phyloP scores from a whole-genome alignment of 768 basidiomycete species.

The Mycena polygramma region DNA sequence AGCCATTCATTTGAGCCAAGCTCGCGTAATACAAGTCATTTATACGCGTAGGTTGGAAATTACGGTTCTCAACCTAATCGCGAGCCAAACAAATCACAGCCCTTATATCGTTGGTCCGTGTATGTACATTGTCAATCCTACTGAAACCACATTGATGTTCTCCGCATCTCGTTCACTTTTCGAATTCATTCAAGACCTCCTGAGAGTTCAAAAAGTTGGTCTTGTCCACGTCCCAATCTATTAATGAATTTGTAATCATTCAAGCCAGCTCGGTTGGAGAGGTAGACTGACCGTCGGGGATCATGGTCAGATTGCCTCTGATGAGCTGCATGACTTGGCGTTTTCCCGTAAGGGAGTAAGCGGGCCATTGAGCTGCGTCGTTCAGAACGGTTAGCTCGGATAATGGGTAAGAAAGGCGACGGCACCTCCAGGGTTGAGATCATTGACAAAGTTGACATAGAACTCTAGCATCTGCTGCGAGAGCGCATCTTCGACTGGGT shows the following conservation, averaged over 20 bases:
- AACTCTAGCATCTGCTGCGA: constrained; percentile 64
- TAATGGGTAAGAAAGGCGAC: constrained; percentile 9
- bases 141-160: neutral
- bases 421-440: constrained; percentile 68
- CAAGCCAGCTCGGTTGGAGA: neutral
- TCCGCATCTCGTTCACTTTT: constrained; percentile 50
- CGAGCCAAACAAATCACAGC: too few relatives aligned
- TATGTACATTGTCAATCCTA: neutral
- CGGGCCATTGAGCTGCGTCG: constrained; percentile 61
- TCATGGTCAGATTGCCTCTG: constrained; percentile 65
- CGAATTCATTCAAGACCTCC: constrained; percentile 57
- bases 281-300: constrained; percentile 61
- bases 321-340: constrained; percentile 62
- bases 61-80: too few relatives aligned
- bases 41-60: too few relatives aligned
- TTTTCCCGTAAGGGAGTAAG: constrained; percentile 47
- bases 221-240: constrained; percentile 59
- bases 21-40: too few relatives aligned
- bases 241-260: neutral
- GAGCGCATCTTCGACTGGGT: constrained; percentile 58
- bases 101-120: too few relatives aligned
- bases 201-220: constrained; percentile 58
- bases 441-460: constrained; percentile 69
- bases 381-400: neutral
- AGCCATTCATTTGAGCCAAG: too few relatives aligned